These are phyloP conservation scores for Cadophora sp. DNA, from an alignment of 2,329 filamentous ascomycete species.

Conservation along the genomic window DNA sequence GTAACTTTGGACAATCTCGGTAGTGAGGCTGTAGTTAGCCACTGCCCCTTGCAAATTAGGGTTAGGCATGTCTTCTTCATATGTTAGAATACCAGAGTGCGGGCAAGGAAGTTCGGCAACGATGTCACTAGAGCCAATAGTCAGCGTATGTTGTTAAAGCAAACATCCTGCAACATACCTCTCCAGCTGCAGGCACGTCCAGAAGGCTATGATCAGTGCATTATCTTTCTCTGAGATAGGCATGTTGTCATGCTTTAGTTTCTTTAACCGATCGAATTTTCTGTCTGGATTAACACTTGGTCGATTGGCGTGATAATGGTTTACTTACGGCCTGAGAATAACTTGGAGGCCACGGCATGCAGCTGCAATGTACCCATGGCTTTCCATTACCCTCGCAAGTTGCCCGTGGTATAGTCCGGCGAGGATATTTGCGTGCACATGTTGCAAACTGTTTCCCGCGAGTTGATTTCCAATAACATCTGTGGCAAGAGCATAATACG, in stretches of 20 bases:
- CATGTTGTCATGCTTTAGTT: conserved; percentile 43
- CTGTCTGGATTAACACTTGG: conserved; percentile 31
- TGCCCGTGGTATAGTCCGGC: conserved; percentile 91
- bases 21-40: conserved; percentile 52
- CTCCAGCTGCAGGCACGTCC: conserved; percentile 93
- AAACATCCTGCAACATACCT: conserved; percentile 59
- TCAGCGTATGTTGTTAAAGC: background rate
- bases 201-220: conserved; percentile 78
- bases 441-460: conserved; percentile 81
- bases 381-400: conserved; percentile 84
- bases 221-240: conserved; percentile 56
- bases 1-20: conserved; percentile 64
- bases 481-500: conserved; percentile 86
- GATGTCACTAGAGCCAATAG: conserved; percentile 70
- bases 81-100: conserved; percentile 66
- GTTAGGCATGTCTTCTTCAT: conserved; percentile 70
- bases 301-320: background rate
- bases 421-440: conserved; percentile 84
- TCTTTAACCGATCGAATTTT: conserved; percentile 49
- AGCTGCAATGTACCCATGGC: conserved; percentile 67
- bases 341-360: conserved; percentile 68
- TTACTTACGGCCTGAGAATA: conserved; percentile 69
- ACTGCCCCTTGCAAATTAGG: conserved; percentile 61
- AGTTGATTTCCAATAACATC: conserved; percentile 85
- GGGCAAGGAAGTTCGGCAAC: conserved; percentile 80